Evolutionary conservation across 139 green algal genomes (phyloP), one percentile per base, ranked within the genome.

Genomic region (Mesotaenium endlicherianum): DNA sequence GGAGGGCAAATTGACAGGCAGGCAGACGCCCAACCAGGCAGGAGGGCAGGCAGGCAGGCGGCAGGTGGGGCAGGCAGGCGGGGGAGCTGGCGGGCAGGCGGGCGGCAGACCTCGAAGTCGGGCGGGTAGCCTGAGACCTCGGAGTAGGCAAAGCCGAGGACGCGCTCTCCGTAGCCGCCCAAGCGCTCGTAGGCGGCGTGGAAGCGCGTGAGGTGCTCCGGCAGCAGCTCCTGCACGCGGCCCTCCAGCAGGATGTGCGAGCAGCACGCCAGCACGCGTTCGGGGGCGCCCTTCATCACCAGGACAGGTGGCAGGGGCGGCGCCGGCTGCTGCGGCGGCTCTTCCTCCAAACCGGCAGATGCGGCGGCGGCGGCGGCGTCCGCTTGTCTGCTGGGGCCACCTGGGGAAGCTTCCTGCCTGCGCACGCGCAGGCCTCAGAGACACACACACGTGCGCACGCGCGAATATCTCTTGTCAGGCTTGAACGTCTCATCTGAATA

Each of bases 281-380:
- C 91, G 36, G 92, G 91, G 60, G 88, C 88, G n/a, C 88, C 88
- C 86, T 91, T 91, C 80, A 91, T 71, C 42, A 91, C 79, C 36
- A 91, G 58, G 0, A 91, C 43, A 16, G 75, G 87, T 31, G 79
- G 44, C 1, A 72, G 60, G 16, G 11, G 8, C 47, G 47, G 47
- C 47, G 47, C n/a, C n/a, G n/a, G n/a, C n/a, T n/a, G n/a, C n/a
- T n/a, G n/a, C n/a, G n/a, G n/a, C n/a, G n/a, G n/a, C n/a, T n/a
- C n/a, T n/a, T n/a, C n/a, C n/a, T n/a, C n/a, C n/a, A n/a, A n/a
- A n/a, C n/a, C n/a, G n/a, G n/a, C n/a, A n/a, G n/a, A n/a, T n/a
- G n/a, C n/a, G n/a, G n/a, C n/a, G n/a, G n/a, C n/a, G n/a, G n/a
- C n/a, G n/a, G n/a, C n/a, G n/a, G n/a, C n/a, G n/a, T n/a, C n/a